These are phyloP conservation scores for Crithidia expoeki DNA, from an alignment of 208 protist genomes.

Conservation along the genomic window DNA sequence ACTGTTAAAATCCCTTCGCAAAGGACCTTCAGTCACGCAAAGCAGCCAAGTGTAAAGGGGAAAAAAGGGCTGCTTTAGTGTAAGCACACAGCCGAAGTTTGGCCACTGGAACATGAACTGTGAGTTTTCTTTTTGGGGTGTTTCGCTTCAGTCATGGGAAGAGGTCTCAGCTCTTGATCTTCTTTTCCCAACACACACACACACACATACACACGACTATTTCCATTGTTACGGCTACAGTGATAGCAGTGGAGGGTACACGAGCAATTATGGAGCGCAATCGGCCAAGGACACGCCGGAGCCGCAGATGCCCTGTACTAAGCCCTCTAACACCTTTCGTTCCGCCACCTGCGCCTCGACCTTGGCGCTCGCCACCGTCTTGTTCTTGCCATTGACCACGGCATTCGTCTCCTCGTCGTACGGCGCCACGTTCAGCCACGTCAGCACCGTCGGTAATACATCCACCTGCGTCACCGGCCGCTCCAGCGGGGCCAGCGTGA, in stretches of 20 bases:
- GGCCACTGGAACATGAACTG: too few relatives aligned
- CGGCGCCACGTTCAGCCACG: slow-evolving; percentile 70
- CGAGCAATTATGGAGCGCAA: slow-evolving; percentile 23
- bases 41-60: too few relatives aligned
- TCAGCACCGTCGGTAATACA: slow-evolving; percentile 72
- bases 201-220: neutral
- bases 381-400: slow-evolving; percentile 39
- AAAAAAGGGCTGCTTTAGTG: too few relatives aligned
- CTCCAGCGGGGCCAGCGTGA: slow-evolving; percentile 42
- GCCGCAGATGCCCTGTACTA: slow-evolving; percentile 70
- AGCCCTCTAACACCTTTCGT: slow-evolving; percentile 46
- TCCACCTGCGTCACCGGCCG: slow-evolving; percentile 66
- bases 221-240: neutral
- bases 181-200: neutral
- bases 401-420: slow-evolving; percentile 55
- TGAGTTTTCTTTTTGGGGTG: too few relatives aligned
- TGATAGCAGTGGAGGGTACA: neutral
- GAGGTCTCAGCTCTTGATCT: neutral
- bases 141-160: too few relatives aligned
- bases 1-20: too few relatives aligned
- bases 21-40: too few relatives aligned
- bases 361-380: slow-evolving; percentile 23
- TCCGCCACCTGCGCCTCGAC: slow-evolving; percentile 33
- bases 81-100: too few relatives aligned
- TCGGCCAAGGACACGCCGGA: slow-evolving; percentile 46